Conservation (phyloP, 148 eudicot species). For the Hydrangea macrophylla region DNA sequence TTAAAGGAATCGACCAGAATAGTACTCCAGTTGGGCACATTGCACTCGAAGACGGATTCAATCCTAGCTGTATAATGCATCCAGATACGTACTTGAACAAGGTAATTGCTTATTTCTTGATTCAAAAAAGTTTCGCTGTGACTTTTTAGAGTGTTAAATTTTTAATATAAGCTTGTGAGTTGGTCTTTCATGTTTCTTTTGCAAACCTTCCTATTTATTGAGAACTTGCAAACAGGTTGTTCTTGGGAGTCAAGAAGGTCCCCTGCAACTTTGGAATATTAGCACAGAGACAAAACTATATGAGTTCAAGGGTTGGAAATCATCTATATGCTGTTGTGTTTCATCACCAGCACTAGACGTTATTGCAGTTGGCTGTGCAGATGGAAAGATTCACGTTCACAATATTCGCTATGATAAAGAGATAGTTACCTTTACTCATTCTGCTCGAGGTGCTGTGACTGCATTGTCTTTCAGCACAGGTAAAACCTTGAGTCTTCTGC, state of each 20-base stretch:
- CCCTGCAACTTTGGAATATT: constrained; percentile 89
- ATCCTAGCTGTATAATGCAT: constrained; percentile 84
- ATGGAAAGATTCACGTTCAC: constrained; percentile 96
- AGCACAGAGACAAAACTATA: constrained; percentile 76
- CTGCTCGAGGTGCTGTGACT: constrained; percentile 89
- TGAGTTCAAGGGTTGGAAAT: constrained; percentile 85
- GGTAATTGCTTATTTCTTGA: constrained; percentile 35
- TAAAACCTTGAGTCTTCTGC: constrained; percentile 22
- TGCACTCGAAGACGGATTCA: constrained; percentile 51
- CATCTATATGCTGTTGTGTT: constrained; percentile 72
- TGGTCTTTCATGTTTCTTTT: constrained; percentile 1
- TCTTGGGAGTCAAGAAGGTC: constrained; percentile 83
- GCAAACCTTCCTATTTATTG: constrained; percentile 13
- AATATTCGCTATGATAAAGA: constrained; percentile 88
- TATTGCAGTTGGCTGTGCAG: constrained; percentile 92
- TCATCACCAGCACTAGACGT: constrained; percentile 99
- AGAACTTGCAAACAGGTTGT: constrained; percentile 52
- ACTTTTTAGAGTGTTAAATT: not conserved
- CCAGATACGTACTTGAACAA: constrained; percentile 97
- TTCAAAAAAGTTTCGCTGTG: constrained; percentile 1
- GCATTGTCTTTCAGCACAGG: constrained; percentile 93
- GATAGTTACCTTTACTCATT: constrained; percentile 70
- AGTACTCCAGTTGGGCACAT: constrained; percentile 70
- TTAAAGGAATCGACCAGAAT: constrained; percentile 71
- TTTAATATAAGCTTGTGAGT: constrained; percentile 2